Percentiles rank a stretch among this genome's conserved stretches.
Evolutionary conservation across 1,284 basidiomycete species (phyloP).

Genomic region (Rugosomyces carneus): DNA sequence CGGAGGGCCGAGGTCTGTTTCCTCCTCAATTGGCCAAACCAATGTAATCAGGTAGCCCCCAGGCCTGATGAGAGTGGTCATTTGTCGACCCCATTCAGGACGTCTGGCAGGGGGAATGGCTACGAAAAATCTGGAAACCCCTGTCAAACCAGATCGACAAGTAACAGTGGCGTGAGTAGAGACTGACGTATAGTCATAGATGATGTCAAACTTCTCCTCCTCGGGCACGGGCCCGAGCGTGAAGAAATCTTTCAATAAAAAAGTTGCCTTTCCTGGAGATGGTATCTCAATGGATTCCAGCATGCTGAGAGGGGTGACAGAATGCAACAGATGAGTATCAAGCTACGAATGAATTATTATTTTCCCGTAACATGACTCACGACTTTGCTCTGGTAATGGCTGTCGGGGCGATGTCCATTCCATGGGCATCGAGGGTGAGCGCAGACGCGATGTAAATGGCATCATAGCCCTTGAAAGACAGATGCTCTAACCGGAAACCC

Average conservation of each 20-base stretch:
- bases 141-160: no score
- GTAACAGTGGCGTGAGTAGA: background rate
- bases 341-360: background rate
- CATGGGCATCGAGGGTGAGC: constrained; percentile 42
- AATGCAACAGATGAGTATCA: background rate
- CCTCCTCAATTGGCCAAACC: constrained; percentile 38
- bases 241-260: constrained; percentile 53
- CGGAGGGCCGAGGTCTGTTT: constrained; percentile 48
- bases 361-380: constrained; percentile 27
- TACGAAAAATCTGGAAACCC: constrained; percentile 54
- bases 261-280: constrained; percentile 24
- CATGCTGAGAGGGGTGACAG: constrained; percentile 2
- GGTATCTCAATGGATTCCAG: constrained; percentile 13
- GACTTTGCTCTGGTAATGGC: constrained; percentile 44
- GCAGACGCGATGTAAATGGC: constrained; percentile 45
- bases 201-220: constrained; percentile 43
- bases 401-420: constrained; percentile 52
- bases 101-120: constrained; percentile 57
- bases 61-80: constrained; percentile 49
- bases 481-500: no score
- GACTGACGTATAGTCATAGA: constrained; percentile 66
- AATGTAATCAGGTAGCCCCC: constrained; percentile 61
- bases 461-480: constrained; percentile 58
- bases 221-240: constrained; percentile 27
- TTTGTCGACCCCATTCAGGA: constrained; percentile 50